Conservation (phyloP, 23 red algal species). For the Gracilaria gracilis region DNA sequence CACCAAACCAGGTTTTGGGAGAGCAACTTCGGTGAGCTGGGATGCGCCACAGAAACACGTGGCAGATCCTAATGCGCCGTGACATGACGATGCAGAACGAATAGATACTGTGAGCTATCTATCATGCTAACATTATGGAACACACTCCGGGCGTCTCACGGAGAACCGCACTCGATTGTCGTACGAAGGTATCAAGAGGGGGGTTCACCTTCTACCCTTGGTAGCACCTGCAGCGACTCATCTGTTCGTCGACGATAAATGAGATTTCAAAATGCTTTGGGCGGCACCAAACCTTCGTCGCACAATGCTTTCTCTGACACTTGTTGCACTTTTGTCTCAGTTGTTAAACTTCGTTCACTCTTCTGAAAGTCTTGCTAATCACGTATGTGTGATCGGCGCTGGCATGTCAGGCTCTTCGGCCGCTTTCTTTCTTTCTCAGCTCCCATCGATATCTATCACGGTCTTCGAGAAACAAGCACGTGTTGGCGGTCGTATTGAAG, state of each 20-base stretch:
- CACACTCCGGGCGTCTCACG: no score
- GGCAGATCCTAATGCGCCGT: neutral
- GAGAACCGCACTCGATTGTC: no score
- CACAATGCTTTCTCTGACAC: neutral
- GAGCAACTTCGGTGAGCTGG: no score
- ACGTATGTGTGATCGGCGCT: conserved; percentile 77
- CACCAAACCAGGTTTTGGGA: no score
- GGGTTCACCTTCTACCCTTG: no score
- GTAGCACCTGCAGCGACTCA: no score
- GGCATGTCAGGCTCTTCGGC: conserved; percentile 67
- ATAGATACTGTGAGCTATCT: no score
- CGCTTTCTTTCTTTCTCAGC: conserved; percentile 62
- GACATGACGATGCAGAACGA: no score
- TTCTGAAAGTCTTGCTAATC: neutral
- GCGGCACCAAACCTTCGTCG: neutral
- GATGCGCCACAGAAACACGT: neutral
- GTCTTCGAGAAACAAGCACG: conserved; percentile 52
- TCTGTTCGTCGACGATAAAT: neutral
- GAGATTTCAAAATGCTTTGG: neutral
- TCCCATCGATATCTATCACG: conserved; percentile 5
- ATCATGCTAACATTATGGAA: no score
- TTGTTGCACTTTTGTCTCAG: neutral
- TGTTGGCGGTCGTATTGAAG: conserved; percentile 57
- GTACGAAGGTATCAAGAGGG: no score
- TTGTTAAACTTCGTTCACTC: neutral